Conservation (phyloP, 495 filamentous ascomycete genomes). For the Aspergillus ellipticus region DNA sequence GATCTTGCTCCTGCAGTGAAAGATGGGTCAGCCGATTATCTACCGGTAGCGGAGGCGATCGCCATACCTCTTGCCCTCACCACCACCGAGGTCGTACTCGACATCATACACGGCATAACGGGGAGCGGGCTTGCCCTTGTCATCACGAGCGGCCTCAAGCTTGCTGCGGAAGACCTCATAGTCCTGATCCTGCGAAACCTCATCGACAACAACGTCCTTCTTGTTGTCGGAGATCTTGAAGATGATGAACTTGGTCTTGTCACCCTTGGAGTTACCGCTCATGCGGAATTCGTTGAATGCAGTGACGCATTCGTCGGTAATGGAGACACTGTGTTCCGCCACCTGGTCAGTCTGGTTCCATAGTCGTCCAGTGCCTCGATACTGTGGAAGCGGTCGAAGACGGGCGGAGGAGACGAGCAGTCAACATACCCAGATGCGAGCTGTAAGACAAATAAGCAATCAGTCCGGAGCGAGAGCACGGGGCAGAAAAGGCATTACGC, state of each 20-base stretch:
- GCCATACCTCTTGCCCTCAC: constrained; percentile 76
- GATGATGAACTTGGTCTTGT: constrained; percentile 87
- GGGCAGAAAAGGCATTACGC: constrained; percentile 15
- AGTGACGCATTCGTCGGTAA: constrained; percentile 74
- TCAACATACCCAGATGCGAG: constrained; percentile 45
- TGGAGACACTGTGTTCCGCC: constrained; percentile 59
- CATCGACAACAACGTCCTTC: constrained; percentile 81
- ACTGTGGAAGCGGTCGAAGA: neutral
- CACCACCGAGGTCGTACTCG: constrained; percentile 71
- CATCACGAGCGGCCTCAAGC: constrained; percentile 64
- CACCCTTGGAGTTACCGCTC: constrained; percentile 66
- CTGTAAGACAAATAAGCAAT: constrained; percentile 23
- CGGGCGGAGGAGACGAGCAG: constrained; percentile 11
- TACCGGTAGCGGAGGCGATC: neutral
- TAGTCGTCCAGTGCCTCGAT: neutral
- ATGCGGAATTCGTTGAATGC: constrained; percentile 90
- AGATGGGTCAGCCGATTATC: neutral
- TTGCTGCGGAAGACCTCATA: constrained; percentile 78
- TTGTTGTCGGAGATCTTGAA: constrained; percentile 94
- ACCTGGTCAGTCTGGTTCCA: constrained; percentile 18
- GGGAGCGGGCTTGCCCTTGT: constrained; percentile 63
- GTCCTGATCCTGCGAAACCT: constrained; percentile 59
- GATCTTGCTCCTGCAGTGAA: constrained; percentile 75
- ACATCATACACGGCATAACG: constrained; percentile 95
- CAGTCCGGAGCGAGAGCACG: constrained; percentile 7